A percentile compares a stretch with the other conserved stretches of the same genome.
Conservation (phyloP, 306 rosid genomes). For the Begonia masoniana region DNA sequence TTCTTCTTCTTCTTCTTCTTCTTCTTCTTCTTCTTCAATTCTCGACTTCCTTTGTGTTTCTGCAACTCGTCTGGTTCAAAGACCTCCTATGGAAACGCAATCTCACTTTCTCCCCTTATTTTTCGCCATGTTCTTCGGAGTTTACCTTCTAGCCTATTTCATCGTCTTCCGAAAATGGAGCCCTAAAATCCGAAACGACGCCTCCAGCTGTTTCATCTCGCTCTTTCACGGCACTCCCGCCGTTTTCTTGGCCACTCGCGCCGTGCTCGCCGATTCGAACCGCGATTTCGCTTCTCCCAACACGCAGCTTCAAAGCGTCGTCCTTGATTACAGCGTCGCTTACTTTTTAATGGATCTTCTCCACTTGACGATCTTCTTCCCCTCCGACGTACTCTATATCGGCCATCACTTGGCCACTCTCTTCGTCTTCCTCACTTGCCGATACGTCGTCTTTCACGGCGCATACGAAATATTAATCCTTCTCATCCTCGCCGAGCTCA, state of each 20-base stretch:
- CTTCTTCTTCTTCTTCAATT: too few relatives aligned
- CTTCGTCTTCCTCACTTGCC: slow-evolving; percentile 81
- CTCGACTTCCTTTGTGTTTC: too few relatives aligned
- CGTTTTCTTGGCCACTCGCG: slow-evolving; percentile 28
- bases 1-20: too few relatives aligned
- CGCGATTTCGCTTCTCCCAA: slow-evolving; percentile 47
- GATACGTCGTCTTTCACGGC: slow-evolving; percentile 55
- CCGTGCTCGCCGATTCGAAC: slow-evolving; percentile 28
- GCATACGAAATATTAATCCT: slow-evolving; percentile 50
- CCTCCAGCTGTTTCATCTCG: slow-evolving; percentile 65
- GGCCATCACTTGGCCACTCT: slow-evolving; percentile 82
- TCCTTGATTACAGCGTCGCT: slow-evolving; percentile 79
- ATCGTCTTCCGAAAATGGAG: slow-evolving; percentile 43
- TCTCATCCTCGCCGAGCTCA: slow-evolving; percentile 62
- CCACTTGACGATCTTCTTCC: slow-evolving; percentile 59
- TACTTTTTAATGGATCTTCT: slow-evolving; percentile 70
- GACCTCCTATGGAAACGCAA: slow-evolving; percentile 13
- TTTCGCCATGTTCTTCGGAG: slow-evolving; percentile 30
- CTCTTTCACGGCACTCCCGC: slow-evolving; percentile 84
- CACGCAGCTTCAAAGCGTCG: slow-evolving; percentile 37
- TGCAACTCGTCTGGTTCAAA: too few relatives aligned
- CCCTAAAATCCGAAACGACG: slow-evolving; percentile 82
- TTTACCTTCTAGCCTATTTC: slow-evolving; percentile 49
- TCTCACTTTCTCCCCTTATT: slow-evolving; percentile 23
- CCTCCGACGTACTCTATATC: slow-evolving; percentile 65